Evolutionary conservation across 1,284 basidiomycete genomes (phyloP).

Genomic region (Sparassis latifolia): DNA sequence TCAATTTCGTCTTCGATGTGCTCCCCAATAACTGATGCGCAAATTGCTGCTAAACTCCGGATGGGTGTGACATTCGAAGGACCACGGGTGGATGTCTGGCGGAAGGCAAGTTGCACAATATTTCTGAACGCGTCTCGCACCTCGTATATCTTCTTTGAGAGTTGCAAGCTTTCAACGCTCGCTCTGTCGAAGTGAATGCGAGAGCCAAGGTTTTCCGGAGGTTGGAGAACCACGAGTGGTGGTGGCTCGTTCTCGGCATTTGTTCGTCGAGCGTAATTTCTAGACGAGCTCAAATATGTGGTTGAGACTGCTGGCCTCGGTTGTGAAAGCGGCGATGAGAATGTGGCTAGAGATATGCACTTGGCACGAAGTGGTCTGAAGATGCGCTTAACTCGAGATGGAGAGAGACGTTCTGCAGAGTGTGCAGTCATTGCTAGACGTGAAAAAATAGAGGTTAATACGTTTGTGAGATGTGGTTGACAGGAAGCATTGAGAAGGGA

Average conservation of each 20-base stretch:
- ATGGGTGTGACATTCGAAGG: not conserved
- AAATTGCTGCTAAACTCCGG: slow-evolving; percentile 38
- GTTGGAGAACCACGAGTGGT: slow-evolving; percentile 35
- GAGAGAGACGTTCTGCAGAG: slow-evolving; percentile 24
- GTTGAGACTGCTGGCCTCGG: slow-evolving; percentile 12
- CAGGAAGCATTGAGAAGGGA: no score
- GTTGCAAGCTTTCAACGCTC: slow-evolving; percentile 31
- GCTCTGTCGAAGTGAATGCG: slow-evolving; percentile 31
- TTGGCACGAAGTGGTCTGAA: slow-evolving; percentile 49
- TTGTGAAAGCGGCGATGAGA: slow-evolving; percentile 13
- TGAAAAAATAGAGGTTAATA: no score
- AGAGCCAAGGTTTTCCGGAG: slow-evolving; percentile 27
- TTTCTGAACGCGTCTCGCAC: slow-evolving; percentile 49
- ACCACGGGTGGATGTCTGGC: slow-evolving; percentile 5
- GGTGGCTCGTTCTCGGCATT: slow-evolving; percentile 17
- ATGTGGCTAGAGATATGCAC: slow-evolving; percentile 34
- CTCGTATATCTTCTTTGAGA: slow-evolving; percentile 43
- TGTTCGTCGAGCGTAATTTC: not conserved
- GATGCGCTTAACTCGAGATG: slow-evolving; percentile 44
- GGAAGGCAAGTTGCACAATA: slow-evolving; percentile 30
- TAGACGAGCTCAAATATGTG: slow-evolving; percentile 19
- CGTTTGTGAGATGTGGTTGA: no score
- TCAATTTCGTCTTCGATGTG: slow-evolving; percentile 32
- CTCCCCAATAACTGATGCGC: slow-evolving; percentile 41
- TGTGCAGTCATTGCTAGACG: slow-evolving; percentile 1